phyloP scores from a whole-genome alignment of 768 basidiomycete species.

The Cystobasidium ongulense region DNA sequence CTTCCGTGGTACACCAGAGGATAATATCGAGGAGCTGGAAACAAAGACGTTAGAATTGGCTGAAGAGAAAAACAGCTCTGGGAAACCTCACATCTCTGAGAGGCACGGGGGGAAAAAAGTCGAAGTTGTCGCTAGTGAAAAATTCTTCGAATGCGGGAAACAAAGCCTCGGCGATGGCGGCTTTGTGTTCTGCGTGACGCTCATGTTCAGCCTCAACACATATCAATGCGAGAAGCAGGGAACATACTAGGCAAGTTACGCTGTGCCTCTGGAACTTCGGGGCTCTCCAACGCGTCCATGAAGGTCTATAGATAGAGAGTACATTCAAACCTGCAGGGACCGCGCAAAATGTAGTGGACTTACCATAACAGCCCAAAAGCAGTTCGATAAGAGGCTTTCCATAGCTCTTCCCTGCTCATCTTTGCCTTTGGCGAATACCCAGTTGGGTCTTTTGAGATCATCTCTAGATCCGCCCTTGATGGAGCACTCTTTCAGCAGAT shows the following conservation, averaged over 20 bases:
- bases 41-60: not conserved
- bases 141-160: not conserved
- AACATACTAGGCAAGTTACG: no score
- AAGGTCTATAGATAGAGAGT: no score
- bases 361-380: not conserved
- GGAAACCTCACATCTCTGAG: not conserved
- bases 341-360: not conserved
- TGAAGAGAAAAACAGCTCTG: not conserved
- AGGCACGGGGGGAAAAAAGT: not conserved
- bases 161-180: not conserved
- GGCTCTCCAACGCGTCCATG: not conserved
- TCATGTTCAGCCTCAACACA: not conserved
- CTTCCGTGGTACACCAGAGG: not conserved
- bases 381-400: not conserved
- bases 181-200: not conserved
- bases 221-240: not conserved
- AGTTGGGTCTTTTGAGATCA: not conserved
- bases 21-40: not conserved
- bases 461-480: not conserved
- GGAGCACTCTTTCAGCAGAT: not conserved
- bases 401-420: not conserved
- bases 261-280: no score
- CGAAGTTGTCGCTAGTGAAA: not conserved
- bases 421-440: not conserved
- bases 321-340: no score